Conservation (phyloP, 139 green algal genomes). For the Dunaliella primolecta region DNA sequence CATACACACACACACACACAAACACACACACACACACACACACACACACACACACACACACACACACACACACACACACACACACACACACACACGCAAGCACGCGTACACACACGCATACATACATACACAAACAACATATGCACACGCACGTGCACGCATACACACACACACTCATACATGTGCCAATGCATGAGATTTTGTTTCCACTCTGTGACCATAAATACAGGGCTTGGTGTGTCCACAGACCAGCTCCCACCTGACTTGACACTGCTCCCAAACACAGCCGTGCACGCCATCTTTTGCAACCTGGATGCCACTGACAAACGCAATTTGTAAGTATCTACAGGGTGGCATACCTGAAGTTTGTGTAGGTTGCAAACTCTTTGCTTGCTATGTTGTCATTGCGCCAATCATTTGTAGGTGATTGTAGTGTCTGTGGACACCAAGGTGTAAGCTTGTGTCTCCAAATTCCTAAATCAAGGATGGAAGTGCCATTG, state of each 20-base stretch:
- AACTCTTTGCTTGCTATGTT: not conserved
- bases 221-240: too few relatives aligned
- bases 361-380: too few relatives aligned
- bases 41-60: not conserved
- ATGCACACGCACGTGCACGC: too few relatives aligned
- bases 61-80: not conserved
- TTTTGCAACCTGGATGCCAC: not conserved
- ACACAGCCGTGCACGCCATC: not conserved
- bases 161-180: too few relatives aligned
- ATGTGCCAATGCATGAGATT: too few relatives aligned
- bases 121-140: not conserved
- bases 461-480: too few relatives aligned
- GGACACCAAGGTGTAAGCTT: not conserved
- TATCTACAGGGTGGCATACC: not conserved
- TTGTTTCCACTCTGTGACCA: too few relatives aligned
- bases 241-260: not conserved
- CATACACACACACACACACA: not conserved
- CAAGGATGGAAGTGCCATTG: too few relatives aligned
- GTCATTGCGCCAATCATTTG: not conserved
- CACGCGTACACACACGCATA: not conserved
- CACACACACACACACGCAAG: not conserved
- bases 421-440: not conserved
- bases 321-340: not conserved
- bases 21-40: too few relatives aligned
- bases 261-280: not conserved